Evolutionary conservation across 179 eudicot species (phyloP).

Genomic region (Patellifolia procumbens): DNA sequence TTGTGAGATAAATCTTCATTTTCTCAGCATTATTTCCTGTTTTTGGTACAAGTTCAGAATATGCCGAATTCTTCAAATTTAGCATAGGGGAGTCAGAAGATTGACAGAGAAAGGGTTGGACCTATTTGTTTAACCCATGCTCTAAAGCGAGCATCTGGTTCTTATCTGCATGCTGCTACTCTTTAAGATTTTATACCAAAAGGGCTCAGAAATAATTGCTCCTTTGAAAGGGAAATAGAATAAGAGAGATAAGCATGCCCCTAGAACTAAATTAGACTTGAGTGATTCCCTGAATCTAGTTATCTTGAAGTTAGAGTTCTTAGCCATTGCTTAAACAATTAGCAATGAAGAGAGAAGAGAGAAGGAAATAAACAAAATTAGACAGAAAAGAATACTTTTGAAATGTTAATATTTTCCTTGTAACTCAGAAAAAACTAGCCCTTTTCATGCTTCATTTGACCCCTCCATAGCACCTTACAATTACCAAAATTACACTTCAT

Average conservation of each 20-base stretch:
- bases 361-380: neutral
- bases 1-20: neutral
- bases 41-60: neutral
- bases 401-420: constrained; percentile 8
- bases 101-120: constrained; percentile 11
- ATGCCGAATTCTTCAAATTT: constrained; percentile 14
- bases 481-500: constrained; percentile 30
- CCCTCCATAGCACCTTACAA: constrained; percentile 28
- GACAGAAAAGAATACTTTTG: neutral
- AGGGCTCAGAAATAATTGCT: constrained; percentile 29
- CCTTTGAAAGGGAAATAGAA: constrained; percentile 18
- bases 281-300: constrained; percentile 13
- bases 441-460: constrained; percentile 13
- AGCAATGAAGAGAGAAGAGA: neutral
- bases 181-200: constrained; percentile 32
- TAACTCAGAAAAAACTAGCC: constrained; percentile 8
- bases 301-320: neutral
- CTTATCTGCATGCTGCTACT: constrained; percentile 44
- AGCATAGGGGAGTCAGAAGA: constrained; percentile 3
- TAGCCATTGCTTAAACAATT: neutral
- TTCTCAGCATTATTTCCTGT: neutral
- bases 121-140: constrained; percentile 28
- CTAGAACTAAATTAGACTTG: constrained; percentile 1
- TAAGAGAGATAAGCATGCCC: neutral
- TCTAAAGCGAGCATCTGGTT: constrained; percentile 49